Percentiles rank a stretch among this genome's conserved stretches.
Evolutionary conservation across 2,329 filamentous ascomycete genomes (phyloP).

Genomic region (Arthrobotrys iridis): DNA sequence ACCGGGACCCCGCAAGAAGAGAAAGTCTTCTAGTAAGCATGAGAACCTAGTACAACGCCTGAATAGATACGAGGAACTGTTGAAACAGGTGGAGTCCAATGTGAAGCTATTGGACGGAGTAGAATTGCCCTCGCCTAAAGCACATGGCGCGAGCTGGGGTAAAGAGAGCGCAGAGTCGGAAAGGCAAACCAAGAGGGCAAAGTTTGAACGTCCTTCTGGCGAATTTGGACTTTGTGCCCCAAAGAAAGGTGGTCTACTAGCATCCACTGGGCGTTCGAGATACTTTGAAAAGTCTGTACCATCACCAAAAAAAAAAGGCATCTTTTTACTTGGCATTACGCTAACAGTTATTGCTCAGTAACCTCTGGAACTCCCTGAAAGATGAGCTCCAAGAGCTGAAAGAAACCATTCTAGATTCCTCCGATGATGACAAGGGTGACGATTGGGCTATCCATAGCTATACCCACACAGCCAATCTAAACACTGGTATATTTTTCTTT

Average conservation of each 20-base stretch:
- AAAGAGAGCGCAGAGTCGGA: slow-evolving; percentile 1
- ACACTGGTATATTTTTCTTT: slow-evolving; percentile 32
- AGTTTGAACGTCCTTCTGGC: slow-evolving; percentile 7
- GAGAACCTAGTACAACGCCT: slow-evolving; percentile 41
- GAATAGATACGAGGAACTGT: slow-evolving; percentile 46
- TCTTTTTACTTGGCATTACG: neutral
- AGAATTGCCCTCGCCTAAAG: neutral
- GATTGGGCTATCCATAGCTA: slow-evolving; percentile 12
- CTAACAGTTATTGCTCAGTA: slow-evolving; percentile 6
- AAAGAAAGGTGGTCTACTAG: slow-evolving; percentile 34
- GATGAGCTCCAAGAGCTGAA: slow-evolving; percentile 51
- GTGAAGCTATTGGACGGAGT: slow-evolving; percentile 29
- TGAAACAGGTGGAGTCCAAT: slow-evolving; percentile 48
- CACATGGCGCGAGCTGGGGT: neutral
- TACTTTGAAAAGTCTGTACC: slow-evolving; percentile 46
- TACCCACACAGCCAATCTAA: neutral
- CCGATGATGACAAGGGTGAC: slow-evolving; percentile 43
- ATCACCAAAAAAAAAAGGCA: neutral
- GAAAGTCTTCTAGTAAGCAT: slow-evolving; percentile 50
- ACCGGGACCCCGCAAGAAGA: slow-evolving; percentile 62
- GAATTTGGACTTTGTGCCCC: slow-evolving; percentile 19
- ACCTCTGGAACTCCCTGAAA: slow-evolving; percentile 48
- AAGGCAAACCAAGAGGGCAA: slow-evolving; percentile 11
- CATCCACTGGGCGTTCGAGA: slow-evolving; percentile 29
- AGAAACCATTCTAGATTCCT: slow-evolving; percentile 33